Base-by-base conservation (phyloP, 2,329 filamentous ascomycete genomes). In the Venturia oleaginea region DNA sequence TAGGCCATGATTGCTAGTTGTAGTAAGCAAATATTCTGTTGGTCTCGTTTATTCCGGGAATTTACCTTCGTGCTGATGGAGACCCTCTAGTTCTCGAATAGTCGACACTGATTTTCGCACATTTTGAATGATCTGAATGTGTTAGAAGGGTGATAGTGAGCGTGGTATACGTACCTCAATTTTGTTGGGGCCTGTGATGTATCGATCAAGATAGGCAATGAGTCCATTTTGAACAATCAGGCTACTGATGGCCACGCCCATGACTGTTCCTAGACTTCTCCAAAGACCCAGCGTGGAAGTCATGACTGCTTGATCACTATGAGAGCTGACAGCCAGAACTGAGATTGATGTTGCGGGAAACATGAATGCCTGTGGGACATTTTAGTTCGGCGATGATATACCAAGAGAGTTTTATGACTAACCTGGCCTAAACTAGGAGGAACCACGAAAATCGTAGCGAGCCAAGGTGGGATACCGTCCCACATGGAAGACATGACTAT, bases 201-300 rank as follows among this genome's bases (percentile, higher is more conserved):
- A 80, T 13, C 72, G 67, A 4, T 83, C 74, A 5, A 93, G 79
- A 68, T 86, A 87, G 22, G 79, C 75, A 10, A 83, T 75, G 62
- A 93, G 76, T 0, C 84, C 81, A 70, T 91, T 91, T 76, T 93
- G 89, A 67, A 92, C 77, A 8, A 91, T 83, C 65, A 91, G 80
- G 71, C 86, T 89, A 68, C 85, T 89, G 62, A 82, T 77, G 0
- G 89, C 85, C 55, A 92, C 83, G n/a, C 89, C 90, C 70, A 92
- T 80, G 0, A 92, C 88, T 64, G 82, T 83, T 7, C 89, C 90
- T 5, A 92, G 75, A 65, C 84, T 85, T 64, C 89, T 82, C 84
- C 87, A 91, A 22, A 92, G 76, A 22, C 88, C 82, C 66, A 92
- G 77, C 0, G 89, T 91, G 63, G 83, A 85, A 1, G 88, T 89